These are phyloP conservation scores for Avicennia marina DNA, from an alignment of 257 asterid species.

Conservation along the genomic window DNA sequence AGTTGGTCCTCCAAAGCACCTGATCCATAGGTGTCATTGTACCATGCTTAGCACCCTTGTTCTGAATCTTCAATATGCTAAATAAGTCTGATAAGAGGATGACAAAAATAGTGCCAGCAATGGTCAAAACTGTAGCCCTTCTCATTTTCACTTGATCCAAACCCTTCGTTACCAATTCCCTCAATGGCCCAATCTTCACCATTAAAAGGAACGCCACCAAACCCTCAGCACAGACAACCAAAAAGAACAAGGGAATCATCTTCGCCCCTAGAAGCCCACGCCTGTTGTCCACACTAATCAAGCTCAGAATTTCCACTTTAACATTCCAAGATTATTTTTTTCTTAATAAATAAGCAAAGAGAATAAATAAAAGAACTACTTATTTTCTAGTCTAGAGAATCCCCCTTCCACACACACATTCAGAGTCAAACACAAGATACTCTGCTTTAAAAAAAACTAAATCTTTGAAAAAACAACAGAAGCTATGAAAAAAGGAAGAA, in stretches of 20 bases:
- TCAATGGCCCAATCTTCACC: conserved; percentile 91
- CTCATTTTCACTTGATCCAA: conserved; percentile 88
- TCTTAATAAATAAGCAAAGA: conserved; percentile 8
- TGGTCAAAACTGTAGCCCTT: conserved; percentile 77
- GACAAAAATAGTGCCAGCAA: conserved; percentile 76
- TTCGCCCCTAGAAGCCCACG: conserved; percentile 15
- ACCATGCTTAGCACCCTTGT: conserved; percentile 91
- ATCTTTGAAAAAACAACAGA: conserved; percentile 13
- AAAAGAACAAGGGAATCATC: conserved; percentile 83
- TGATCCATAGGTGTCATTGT: conserved; percentile 99
- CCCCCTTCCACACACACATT: too few relatives aligned
- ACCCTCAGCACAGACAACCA: conserved; percentile 75
- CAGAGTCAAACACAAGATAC: conserved; percentile 2
- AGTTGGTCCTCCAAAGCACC: conserved; percentile 94
- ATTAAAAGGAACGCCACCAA: conserved; percentile 68
- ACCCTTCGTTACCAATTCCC: conserved; percentile 80
- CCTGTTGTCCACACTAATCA: conserved; percentile 4
- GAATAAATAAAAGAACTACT: conserved; percentile 9
- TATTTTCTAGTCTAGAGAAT: conserved; percentile 2
- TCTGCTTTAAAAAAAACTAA: not conserved
- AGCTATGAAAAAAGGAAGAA: conserved; percentile 10
- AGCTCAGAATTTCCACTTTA: conserved; percentile 13
- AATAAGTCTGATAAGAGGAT: conserved; percentile 64
- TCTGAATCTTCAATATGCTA: conserved; percentile 89
- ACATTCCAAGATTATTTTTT: conserved; percentile 1